These are phyloP conservation scores for Leucocoprinus leucothites DNA, from an alignment of 768 basidiomycete species.

Conservation along the genomic window DNA sequence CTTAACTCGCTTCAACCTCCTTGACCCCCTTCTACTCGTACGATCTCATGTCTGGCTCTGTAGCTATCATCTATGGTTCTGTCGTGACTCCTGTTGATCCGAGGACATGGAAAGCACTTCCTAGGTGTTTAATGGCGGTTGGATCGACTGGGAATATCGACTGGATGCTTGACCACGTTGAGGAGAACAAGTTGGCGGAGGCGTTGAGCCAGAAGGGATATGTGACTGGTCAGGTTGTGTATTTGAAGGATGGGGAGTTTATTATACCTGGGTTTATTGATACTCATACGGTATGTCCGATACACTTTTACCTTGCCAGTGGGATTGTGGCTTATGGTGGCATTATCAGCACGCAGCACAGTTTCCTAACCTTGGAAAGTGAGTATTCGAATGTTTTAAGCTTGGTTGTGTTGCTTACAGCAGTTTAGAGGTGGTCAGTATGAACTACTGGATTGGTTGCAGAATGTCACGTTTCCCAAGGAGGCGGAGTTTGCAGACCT, in stretches of 20 bases:
- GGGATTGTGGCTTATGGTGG: background rate
- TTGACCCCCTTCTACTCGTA: background rate
- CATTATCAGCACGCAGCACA: conserved; percentile 71
- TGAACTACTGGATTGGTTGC: conserved; percentile 88
- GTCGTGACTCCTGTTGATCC: conserved; percentile 52
- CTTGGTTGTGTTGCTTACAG: background rate
- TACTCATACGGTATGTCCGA: conserved; percentile 76
- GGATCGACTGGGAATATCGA: conserved; percentile 48
- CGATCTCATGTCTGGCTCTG: conserved; percentile 14
- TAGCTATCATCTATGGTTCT: conserved; percentile 47
- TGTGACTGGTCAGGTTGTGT: conserved; percentile 37
- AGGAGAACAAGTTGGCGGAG: conserved; percentile 41
- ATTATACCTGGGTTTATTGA: conserved; percentile 88
- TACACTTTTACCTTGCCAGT: background rate
- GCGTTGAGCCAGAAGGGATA: conserved; percentile 51
- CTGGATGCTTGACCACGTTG: conserved; percentile 68
- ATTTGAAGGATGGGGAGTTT: conserved; percentile 56
- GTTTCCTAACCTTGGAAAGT: conserved; percentile 69
- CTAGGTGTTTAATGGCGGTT: conserved; percentile 55
- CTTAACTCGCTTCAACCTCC: background rate
- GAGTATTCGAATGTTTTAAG: conserved; percentile 16
- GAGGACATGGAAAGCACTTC: conserved; percentile 40
- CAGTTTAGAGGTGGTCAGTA: conserved; percentile 62
- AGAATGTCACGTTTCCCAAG: conserved; percentile 81
- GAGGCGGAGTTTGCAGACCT: conserved; percentile 74